Conservation (phyloP, 108 stramenopile genomes). For the Fragilaria crotonensis region DNA sequence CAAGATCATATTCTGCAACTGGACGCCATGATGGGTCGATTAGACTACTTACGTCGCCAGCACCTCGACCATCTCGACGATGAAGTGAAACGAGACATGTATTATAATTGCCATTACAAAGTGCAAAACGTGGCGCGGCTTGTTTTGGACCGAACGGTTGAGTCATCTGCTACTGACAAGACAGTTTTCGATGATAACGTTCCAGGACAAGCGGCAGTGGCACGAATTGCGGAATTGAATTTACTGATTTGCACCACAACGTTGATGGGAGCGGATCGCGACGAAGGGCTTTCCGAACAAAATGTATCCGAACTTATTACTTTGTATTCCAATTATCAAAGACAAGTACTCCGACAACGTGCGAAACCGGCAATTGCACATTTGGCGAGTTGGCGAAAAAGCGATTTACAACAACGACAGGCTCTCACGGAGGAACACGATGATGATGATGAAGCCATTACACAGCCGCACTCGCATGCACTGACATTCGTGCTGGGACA, state of each 20-base stretch:
- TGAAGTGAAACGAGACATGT: conserved; percentile 19
- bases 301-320: conserved; percentile 27
- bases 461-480: conserved; percentile 52
- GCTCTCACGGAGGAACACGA: conserved; percentile 32
- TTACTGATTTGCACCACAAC: conserved; percentile 18
- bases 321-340: conserved; percentile 55
- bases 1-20: conserved; percentile 4
- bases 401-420: conserved; percentile 27
- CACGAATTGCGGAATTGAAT: conserved; percentile 54
- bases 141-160: conserved; percentile 7
- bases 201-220: conserved; percentile 38
- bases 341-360: conserved; percentile 55
- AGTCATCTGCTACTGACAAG: conserved; percentile 1
- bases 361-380: conserved; percentile 61
- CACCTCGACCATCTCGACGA: conserved; percentile 12
- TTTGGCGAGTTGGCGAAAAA: conserved; percentile 34
- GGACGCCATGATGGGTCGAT: neutral
- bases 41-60: conserved; percentile 4
- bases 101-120: conserved; percentile 21
- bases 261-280: neutral
- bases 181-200: conserved; percentile 12
- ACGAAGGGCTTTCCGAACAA: neutral
- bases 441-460: conserved; percentile 7
- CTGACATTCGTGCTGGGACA: conserved; percentile 68
- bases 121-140: conserved; percentile 11